Conservation (phyloP, 345 rosid species). For the Ceriops zippeliana region DNA sequence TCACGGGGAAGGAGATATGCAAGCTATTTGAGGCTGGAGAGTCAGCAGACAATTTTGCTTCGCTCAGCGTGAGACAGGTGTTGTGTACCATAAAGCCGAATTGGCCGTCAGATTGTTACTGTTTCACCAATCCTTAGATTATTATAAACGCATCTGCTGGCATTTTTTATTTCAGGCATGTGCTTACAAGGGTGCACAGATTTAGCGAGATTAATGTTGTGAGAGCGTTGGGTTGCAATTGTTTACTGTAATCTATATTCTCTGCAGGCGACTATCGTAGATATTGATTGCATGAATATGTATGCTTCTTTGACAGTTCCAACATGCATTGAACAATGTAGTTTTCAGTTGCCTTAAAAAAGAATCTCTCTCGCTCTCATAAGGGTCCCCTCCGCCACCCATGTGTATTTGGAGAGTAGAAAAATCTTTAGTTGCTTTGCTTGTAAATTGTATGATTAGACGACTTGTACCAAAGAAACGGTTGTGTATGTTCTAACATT, state of each 20-base stretch:
- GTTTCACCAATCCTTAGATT: conserved; percentile 11
- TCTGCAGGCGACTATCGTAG: conserved; percentile 58
- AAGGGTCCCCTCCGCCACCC: not conserved
- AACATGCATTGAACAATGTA: conserved; percentile 28
- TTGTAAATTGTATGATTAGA: not conserved
- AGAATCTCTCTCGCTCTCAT: not conserved
- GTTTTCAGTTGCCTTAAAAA: conserved; percentile 12
- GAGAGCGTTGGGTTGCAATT: conserved; percentile 38
- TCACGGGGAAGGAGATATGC: conserved; percentile 10
- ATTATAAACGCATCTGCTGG: conserved; percentile 44
- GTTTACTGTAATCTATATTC: conserved; percentile 29
- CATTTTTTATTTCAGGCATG: conserved; percentile 41
- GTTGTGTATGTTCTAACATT: not conserved
- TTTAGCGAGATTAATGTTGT: conserved; percentile 36
- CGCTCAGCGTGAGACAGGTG: conserved; percentile 16
- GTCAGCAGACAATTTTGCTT: conserved; percentile 35
- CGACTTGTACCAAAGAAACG: not conserved
- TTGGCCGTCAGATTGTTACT: conserved; percentile 14
- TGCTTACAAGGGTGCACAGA: conserved; percentile 41
- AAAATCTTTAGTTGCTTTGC: not conserved
- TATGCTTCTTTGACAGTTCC: conserved; percentile 33
- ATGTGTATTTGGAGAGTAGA: no score
- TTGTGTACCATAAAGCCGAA: conserved; percentile 26
- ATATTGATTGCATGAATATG: conserved; percentile 35
- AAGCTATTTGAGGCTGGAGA: conserved; percentile 19